phyloP scores from a whole-genome alignment of 176 grass and related monocot genomes.

The Aegilops bicornis region DNA sequence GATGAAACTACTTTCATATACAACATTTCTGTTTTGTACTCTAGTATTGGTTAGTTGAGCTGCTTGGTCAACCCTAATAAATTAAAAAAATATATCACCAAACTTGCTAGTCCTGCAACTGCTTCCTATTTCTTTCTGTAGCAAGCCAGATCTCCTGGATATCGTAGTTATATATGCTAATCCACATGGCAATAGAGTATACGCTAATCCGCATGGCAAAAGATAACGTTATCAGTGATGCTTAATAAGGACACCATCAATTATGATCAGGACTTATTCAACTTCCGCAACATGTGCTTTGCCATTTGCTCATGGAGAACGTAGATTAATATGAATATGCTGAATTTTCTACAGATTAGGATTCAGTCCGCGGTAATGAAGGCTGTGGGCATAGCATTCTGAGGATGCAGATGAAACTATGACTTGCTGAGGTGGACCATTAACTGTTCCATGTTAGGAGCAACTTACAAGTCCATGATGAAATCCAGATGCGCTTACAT shows the following conservation, averaged over 20 bases:
- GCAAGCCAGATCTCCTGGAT: constrained; percentile 26
- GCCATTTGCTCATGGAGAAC: background rate
- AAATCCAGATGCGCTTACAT: constrained; percentile 46
- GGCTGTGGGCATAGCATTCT: constrained; percentile 15
- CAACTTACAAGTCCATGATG: constrained; percentile 49
- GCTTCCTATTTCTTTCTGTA: constrained; percentile 11
- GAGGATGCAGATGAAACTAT: constrained; percentile 43
- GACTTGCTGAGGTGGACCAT: constrained; percentile 33
- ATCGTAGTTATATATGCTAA: constrained; percentile 36
- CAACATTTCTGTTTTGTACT: constrained; percentile 10
- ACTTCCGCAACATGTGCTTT: constrained; percentile 24
- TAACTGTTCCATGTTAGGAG: constrained; percentile 67
- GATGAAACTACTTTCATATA: constrained; percentile 19
- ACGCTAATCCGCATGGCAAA: constrained; percentile 14
- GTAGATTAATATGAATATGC: background rate
- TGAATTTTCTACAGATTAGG: background rate
- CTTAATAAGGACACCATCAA: constrained; percentile 35
- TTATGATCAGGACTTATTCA: background rate
- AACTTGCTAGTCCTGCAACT: constrained; percentile 36
- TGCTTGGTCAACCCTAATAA: constrained; percentile 54
- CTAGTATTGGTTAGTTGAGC: constrained; percentile 12
- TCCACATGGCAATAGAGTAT: constrained; percentile 24
- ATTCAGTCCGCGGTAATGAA: background rate
- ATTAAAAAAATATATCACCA: constrained; percentile 41
- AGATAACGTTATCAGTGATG: constrained; percentile 16